phyloP scores from a whole-genome alignment of 495 filamentous ascomycete species.

The Pseudoneurospora amorphoporcata region DNA sequence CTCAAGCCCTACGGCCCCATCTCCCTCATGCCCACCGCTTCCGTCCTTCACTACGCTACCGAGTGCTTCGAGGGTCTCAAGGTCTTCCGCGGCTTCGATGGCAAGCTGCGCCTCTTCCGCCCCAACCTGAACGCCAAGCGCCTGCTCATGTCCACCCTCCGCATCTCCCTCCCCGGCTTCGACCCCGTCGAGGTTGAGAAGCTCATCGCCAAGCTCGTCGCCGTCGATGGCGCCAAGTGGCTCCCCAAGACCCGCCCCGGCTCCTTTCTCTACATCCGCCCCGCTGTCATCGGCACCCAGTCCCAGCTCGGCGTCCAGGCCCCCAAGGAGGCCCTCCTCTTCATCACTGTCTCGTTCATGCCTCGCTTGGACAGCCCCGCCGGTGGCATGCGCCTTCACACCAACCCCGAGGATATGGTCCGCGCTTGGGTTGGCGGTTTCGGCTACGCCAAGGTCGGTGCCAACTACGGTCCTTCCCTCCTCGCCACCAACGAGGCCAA shows the following conservation, averaged over 20 bases:
- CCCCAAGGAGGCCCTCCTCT: slow-evolving; percentile 75
- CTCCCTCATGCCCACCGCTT: slow-evolving; percentile 71
- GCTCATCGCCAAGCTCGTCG: slow-evolving; percentile 60
- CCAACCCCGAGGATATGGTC: slow-evolving; percentile 63
- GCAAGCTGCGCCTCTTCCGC: slow-evolving; percentile 75
- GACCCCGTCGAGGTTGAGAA: slow-evolving; percentile 59
- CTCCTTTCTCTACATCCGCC: slow-evolving; percentile 65
- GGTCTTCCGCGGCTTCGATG: slow-evolving; percentile 73
- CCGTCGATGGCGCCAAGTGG: slow-evolving; percentile 67
- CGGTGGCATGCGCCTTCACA: slow-evolving; percentile 65
- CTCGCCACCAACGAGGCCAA: slow-evolving; percentile 64
- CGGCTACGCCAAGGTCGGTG: slow-evolving; percentile 81
- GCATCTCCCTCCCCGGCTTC: slow-evolving; percentile 73
- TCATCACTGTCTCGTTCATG: slow-evolving; percentile 69
- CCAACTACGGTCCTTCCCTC: slow-evolving; percentile 81
- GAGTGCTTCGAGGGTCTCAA: slow-evolving; percentile 92
- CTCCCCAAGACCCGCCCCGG: slow-evolving; percentile 58
- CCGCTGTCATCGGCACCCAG: slow-evolving; percentile 76
- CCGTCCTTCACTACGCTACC: slow-evolving; percentile 82
- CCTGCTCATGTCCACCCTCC: slow-evolving; percentile 58
- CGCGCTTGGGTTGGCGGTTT: slow-evolving; percentile 91
- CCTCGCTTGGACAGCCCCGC: slow-evolving; percentile 46
- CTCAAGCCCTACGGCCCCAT: slow-evolving; percentile 74
- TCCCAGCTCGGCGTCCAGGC: slow-evolving; percentile 69
- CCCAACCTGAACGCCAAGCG: slow-evolving; percentile 67